Evolutionary conservation across 2,329 filamentous ascomycete genomes (phyloP).

Genomic region (Ascochyta koolunga): DNA sequence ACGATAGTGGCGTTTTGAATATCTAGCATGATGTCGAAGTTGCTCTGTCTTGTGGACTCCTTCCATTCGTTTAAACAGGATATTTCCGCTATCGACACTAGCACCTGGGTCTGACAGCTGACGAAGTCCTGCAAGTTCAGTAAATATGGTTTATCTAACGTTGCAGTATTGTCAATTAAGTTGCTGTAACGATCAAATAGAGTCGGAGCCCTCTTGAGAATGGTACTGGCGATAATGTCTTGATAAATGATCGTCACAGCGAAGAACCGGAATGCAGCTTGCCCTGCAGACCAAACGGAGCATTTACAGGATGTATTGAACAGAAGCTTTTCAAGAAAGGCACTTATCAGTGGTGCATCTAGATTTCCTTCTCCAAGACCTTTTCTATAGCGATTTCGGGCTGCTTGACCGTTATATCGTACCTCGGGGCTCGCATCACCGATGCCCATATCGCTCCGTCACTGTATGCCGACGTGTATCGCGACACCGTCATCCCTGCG

Average conservation of each 20-base stretch:
- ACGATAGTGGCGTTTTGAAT: conserved; percentile 46
- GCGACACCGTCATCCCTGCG: not conserved
- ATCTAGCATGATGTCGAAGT: conserved; percentile 55
- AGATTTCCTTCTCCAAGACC: not conserved
- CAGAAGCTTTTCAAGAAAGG: conserved; percentile 18
- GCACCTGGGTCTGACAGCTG: conserved; percentile 64
- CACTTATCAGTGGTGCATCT: conserved; percentile 3
- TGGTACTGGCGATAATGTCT: conserved; percentile 47
- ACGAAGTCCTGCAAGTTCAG: conserved; percentile 59
- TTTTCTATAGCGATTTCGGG: not conserved
- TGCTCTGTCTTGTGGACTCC: conserved; percentile 51
- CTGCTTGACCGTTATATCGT: conserved; percentile 1
- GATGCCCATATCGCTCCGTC: not conserved
- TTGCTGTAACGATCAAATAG: conserved; percentile 37
- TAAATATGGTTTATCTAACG: not conserved
- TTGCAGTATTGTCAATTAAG: conserved; percentile 29
- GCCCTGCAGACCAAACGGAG: conserved; percentile 40
- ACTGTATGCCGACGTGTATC: conserved; percentile 1
- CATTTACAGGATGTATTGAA: not conserved
- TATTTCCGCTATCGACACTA: conserved; percentile 62
- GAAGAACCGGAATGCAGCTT: conserved; percentile 48
- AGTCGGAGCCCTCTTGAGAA: conserved; percentile 37
- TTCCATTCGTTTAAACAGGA: conserved; percentile 63
- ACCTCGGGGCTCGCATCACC: not conserved
- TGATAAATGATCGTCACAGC: conserved; percentile 43